Conservation (phyloP, 345 rosid genomes). For the Orychophragmus violaceus region DNA sequence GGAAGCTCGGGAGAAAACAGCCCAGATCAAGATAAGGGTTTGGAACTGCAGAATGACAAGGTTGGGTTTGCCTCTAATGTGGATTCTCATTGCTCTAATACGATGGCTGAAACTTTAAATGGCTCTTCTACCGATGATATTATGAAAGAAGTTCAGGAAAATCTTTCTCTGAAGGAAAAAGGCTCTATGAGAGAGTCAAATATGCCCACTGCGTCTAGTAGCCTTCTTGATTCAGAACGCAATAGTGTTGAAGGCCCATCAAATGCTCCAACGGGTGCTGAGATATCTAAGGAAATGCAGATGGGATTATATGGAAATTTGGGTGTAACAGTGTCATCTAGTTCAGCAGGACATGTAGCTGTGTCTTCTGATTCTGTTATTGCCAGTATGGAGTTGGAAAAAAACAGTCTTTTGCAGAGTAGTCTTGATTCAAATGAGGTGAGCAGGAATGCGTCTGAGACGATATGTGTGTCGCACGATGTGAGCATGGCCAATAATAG, state of each 20-base stretch:
- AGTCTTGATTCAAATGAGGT: conserved; percentile 38
- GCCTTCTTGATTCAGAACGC: conserved; percentile 28
- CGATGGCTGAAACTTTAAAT: conserved; percentile 32
- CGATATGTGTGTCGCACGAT: conserved; percentile 24
- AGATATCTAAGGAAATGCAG: conserved; percentile 31
- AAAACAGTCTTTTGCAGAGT: conserved; percentile 27
- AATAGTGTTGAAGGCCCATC: conserved; percentile 37
- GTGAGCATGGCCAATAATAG: conserved; percentile 22
- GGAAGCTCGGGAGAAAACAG: conserved; percentile 34
- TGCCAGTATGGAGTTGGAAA: conserved; percentile 25
- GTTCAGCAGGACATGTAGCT: conserved; percentile 36
- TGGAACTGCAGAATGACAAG: conserved; percentile 29
- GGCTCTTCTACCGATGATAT: conserved; percentile 20
- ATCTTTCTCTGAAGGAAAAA: conserved; percentile 35
- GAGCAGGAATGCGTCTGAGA: conserved; percentile 30
- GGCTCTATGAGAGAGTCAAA: conserved; percentile 4
- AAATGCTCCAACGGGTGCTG: conserved; percentile 29
- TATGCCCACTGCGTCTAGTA: conserved; percentile 29
- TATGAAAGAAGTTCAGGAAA: conserved; percentile 43
- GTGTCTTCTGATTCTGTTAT: conserved; percentile 36
- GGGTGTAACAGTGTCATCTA: conserved; percentile 38
- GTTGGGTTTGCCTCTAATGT: conserved; percentile 19
- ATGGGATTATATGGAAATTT: conserved; percentile 17
- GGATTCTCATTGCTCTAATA: conserved; percentile 23
- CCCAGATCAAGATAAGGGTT: conserved; percentile 35